Conservation (phyloP, 1,284 basidiomycete species). For the Sutorius eximius region DNA sequence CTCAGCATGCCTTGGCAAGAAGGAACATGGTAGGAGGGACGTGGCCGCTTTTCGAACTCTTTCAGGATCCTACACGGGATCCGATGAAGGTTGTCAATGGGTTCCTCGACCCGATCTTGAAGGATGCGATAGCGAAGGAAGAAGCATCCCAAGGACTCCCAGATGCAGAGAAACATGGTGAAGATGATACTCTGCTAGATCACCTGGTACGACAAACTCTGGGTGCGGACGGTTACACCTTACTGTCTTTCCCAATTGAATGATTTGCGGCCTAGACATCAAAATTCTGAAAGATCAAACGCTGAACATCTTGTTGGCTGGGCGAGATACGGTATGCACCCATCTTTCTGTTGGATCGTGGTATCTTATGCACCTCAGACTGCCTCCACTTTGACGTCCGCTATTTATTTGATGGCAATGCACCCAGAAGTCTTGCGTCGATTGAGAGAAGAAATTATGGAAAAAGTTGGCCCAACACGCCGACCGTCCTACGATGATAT, state of each 20-base stretch:
- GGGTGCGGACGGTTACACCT: conserved; percentile 33
- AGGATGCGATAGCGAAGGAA: conserved; percentile 33
- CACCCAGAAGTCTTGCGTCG: conserved; percentile 46
- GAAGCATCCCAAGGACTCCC: conserved; percentile 25
- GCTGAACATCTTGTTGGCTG: conserved; percentile 45
- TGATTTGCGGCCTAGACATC: conserved; percentile 34
- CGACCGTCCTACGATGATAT: conserved; percentile 55
- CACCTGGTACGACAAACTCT: conserved; percentile 51
- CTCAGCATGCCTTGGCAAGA: conserved; percentile 30
- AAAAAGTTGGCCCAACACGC: conserved; percentile 44
- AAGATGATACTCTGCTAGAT: conserved; percentile 50
- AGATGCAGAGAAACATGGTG: conserved; percentile 17
- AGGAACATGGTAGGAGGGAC: conserved; percentile 36
- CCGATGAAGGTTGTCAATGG: conserved; percentile 42
- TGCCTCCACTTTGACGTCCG: conserved; percentile 51
- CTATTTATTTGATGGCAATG: conserved; percentile 54
- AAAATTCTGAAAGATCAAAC: conserved; percentile 40
- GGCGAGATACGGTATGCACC: conserved; percentile 41
- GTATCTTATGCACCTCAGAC: conserved; percentile 38
- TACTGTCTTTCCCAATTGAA: conserved; percentile 36
- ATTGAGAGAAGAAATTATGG: conserved; percentile 56
- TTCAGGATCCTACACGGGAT: conserved; percentile 32
- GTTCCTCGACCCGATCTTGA: conserved; percentile 38
- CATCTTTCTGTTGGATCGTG: conserved; percentile 7
- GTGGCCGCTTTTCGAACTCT: conserved; percentile 44